Evolutionary conservation across 257 asterid genomes (phyloP).

Genomic region (Misopates orontium): DNA sequence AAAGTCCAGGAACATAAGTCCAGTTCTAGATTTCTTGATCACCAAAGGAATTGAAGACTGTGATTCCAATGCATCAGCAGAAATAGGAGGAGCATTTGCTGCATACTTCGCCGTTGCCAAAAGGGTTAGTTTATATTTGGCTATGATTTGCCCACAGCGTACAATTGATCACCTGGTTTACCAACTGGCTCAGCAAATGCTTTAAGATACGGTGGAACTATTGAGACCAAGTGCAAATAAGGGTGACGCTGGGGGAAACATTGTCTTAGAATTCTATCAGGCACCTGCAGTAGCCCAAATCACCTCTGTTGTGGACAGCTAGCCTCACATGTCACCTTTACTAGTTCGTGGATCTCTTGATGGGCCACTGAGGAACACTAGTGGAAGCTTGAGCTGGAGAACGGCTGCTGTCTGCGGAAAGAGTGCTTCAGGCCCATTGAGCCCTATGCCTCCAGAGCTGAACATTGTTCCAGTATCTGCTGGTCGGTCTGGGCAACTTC

Average conservation of each 20-base stretch:
- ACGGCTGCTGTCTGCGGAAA: constrained; percentile 95
- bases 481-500: constrained; percentile 95
- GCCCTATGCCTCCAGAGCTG: constrained; percentile 92
- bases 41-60: constrained; percentile 99
- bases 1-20: constrained; percentile 95
- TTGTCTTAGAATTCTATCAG: constrained; percentile 89
- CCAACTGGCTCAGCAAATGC: constrained; percentile 98
- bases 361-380: constrained; percentile 90
- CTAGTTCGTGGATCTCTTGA: constrained; percentile 97
- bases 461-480: constrained; percentile 84
- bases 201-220: constrained; percentile 90
- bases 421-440: constrained; percentile 96
- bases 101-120: constrained; percentile 98
- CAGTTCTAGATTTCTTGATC: constrained; percentile 91
- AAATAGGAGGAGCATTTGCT: constrained; percentile 99
- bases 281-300: constrained; percentile 82
- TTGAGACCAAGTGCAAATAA: constrained; percentile 63
- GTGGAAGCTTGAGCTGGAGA: constrained; percentile 99
- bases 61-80: constrained; percentile 97
- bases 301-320: constrained; percentile 73
- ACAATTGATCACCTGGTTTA: constrained; percentile 98
- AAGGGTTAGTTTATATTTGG: constrained; percentile 90
- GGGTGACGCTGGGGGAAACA: constrained; percentile 66
- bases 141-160: constrained; percentile 97
- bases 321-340: constrained; percentile 98